phyloP scores from a whole-genome alignment of 148 eudicot genomes.

The Camellia sinensis region DNA sequence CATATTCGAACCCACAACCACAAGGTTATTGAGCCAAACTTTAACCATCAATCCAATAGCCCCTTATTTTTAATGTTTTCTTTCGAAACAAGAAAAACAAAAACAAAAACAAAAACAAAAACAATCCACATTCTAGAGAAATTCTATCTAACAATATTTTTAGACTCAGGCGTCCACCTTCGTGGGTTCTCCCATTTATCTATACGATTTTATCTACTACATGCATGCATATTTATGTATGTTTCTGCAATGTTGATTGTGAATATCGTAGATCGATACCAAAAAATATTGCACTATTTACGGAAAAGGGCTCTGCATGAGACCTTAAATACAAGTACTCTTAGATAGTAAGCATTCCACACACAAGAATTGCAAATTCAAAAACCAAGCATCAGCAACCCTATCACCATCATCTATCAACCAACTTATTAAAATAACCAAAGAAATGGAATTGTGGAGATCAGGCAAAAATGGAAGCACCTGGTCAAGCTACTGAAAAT shows the following conservation, averaged over 20 bases:
- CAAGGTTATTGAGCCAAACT: too few species aligned
- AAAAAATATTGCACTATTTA: neutral
- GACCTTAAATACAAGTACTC: neutral
- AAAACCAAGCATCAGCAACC: neutral
- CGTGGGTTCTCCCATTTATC: neutral
- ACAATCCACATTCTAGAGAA: neutral
- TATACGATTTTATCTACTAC: neutral
- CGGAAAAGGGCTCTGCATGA: neutral
- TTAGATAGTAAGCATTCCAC: neutral
- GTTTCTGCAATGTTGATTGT: neutral
- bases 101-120: too few species aligned
- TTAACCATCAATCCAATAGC: too few species aligned
- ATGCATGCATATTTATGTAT: too few species aligned
- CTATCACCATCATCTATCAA: neutral
- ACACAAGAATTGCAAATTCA: neutral
- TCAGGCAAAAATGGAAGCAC: slow-evolving; percentile 23
- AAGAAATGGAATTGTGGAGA: neutral
- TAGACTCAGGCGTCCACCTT: neutral
- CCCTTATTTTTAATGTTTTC: too few species aligned
- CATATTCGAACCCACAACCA: too few species aligned
- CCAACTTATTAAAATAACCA: neutral
- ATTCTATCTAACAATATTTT: neutral
- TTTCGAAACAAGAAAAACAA: too few species aligned
- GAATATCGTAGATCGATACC: neutral
- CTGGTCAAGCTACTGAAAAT: slow-evolving; percentile 46